phyloP scores from a whole-genome alignment of 2,329 filamentous ascomycete genomes.

The Phaeosphaeriaceae sp. region DNA sequence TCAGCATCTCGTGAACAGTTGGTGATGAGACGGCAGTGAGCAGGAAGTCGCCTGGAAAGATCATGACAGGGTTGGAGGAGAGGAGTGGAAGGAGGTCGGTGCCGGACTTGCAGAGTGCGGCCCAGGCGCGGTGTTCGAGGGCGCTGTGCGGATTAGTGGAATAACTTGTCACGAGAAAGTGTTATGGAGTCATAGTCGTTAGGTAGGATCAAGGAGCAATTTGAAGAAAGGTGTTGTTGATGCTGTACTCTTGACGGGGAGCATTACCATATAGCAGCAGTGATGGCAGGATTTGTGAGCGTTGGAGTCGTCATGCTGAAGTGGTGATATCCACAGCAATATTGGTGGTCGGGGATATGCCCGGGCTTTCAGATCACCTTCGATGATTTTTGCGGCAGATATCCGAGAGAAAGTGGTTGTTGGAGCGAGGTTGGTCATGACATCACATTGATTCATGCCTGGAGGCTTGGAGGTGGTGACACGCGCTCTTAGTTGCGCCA shows the following conservation, averaged over 20 bases:
- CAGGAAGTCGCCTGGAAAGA: constrained; percentile 47
- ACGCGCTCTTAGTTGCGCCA: background rate
- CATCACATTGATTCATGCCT: background rate
- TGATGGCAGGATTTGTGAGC: constrained; percentile 31
- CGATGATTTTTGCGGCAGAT: background rate
- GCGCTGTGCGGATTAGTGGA: constrained; percentile 14
- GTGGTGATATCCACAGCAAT: background rate
- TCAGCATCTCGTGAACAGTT: constrained; percentile 27
- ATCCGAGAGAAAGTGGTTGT: background rate
- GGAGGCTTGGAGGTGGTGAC: background rate
- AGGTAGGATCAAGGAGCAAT: too few relatives aligned
- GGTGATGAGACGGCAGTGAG: constrained; percentile 43
- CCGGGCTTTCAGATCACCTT: background rate
- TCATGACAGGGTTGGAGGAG: constrained; percentile 48
- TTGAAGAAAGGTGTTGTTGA: too few relatives aligned
- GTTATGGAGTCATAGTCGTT: background rate
- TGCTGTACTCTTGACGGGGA: too few relatives aligned
- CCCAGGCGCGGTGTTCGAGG: constrained; percentile 46
- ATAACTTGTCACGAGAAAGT: background rate
- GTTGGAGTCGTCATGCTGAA: constrained; percentile 17
- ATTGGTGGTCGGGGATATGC: background rate
- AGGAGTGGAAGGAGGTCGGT: constrained; percentile 28
- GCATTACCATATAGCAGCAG: constrained; percentile 14
- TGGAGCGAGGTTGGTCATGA: background rate
- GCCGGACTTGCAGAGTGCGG: constrained; percentile 42